Evolutionary conservation across 2,329 filamentous ascomycete species (phyloP), one percentile per base, ranked within the genome.

Genomic region (Cladosporium velox): DNA sequence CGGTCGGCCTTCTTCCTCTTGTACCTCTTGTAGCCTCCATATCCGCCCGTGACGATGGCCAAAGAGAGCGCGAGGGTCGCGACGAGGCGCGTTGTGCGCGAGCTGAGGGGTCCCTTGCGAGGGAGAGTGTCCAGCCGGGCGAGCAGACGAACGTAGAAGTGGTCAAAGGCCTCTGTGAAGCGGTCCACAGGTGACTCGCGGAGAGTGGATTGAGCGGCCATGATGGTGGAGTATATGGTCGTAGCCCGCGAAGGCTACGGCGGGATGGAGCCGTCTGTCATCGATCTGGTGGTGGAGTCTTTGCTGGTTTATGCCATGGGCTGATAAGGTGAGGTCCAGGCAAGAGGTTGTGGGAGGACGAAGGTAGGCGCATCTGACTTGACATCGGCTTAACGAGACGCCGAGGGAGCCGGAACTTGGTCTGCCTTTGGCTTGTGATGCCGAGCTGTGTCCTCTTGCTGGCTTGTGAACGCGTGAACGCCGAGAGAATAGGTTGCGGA

Each of bases 181-280:
- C 74, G 74, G 18, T 75, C 73, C 28, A 68, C 60, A 11, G 71
- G 76, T 65, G 74, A 73, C 67, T 77, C 71, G 71, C 81, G 81
- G 54, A 97, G 84, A 5, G 91, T 97, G 65, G 94, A 97, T 82
- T 96, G 93, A 70, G 85, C 90, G 69, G 92, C 91, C 94, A 97
- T 97, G 67, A 59, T 69, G 64, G n/a, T 69, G 59, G 24, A n/a
- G 30, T 58, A 6, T 8, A 11, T 57, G 59, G 54, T 64, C 21
- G 51, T 52, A 54, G 61, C 26, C 61, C 59, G 47, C 59, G 47
- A 59, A 35, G 41, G 55, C 47, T 59, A 59, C 54, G 55, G 63
- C 28, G 57, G 63, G 14, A 54, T 38, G 55, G 44, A 35, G 34
- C 32, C n/a, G 54, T 65, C 41, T 59, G 38, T 59, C 52, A 59